These are phyloP conservation scores for Nitzschia sp. DNA, from an alignment of 108 stramenopile genomes.

Conservation along the genomic window DNA sequence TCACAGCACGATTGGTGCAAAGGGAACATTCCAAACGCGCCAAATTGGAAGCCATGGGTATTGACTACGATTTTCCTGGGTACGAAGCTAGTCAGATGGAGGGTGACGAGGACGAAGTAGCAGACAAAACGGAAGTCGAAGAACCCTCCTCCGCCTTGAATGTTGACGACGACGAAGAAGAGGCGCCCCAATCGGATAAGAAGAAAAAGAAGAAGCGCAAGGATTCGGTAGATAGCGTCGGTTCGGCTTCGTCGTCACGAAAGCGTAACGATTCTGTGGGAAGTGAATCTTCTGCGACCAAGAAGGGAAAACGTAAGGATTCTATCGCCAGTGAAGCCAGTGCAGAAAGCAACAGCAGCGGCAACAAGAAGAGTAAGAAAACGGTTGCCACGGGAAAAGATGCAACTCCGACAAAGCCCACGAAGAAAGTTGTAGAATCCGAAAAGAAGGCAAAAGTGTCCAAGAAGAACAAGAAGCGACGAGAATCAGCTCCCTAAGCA, in stretches of 20 bases:
- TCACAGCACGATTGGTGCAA: slow-evolving; percentile 58
- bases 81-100: slow-evolving; percentile 50
- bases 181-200: slow-evolving; percentile 12
- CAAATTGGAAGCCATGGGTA: slow-evolving; percentile 70
- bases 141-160: not conserved
- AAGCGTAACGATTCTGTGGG: slow-evolving; percentile 24
- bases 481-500: slow-evolving; percentile 17
- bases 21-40: slow-evolving; percentile 75
- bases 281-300: slow-evolving; percentile 5
- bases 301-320: slow-evolving; percentile 14
- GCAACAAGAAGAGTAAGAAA: not conserved
- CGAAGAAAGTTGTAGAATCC: slow-evolving; percentile 13
- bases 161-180: slow-evolving; percentile 8
- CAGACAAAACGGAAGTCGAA: slow-evolving; percentile 4
- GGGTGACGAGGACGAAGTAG: slow-evolving; percentile 18
- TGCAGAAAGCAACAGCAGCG: not conserved
- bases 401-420: not conserved
- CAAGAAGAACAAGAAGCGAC: slow-evolving; percentile 28
- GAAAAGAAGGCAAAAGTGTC: slow-evolving; percentile 16
- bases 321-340: not conserved
- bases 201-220: slow-evolving; percentile 31
- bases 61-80: slow-evolving; percentile 89
- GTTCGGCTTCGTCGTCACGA: not conserved
- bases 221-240: slow-evolving; percentile 20
- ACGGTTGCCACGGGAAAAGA: not conserved